Percentiles rank a stretch among this genome's conserved stretches.
Conservation (phyloP, 192 early-diverging fungal genomes). For the Chytriomyces sp. region DNA sequence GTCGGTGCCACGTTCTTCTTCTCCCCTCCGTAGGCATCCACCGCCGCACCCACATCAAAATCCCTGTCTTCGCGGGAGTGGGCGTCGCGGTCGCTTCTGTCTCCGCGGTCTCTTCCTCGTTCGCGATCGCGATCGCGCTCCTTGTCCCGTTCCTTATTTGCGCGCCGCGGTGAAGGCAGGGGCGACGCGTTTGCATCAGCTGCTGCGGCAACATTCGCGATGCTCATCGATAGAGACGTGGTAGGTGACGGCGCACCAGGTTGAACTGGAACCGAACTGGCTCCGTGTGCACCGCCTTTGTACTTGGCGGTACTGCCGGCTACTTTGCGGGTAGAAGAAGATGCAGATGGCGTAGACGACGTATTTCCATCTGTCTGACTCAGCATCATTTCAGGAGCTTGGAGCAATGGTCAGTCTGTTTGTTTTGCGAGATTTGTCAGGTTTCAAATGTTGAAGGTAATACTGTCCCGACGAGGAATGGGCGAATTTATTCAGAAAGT, state of each 20-base stretch:
- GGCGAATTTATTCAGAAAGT: too few species aligned
- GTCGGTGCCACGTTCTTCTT: too few species aligned
- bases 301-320: not conserved
- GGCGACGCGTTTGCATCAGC: constrained; percentile 21
- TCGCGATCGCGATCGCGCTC: not conserved
- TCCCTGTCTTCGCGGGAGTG: too few species aligned
- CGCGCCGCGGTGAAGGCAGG: not conserved
- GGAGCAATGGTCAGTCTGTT: too few species aligned
- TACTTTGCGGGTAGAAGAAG: not conserved
- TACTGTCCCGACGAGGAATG: too few species aligned
- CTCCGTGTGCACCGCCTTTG: not conserved
- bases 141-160: not conserved
- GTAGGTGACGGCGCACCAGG: not conserved
- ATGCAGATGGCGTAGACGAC: not conserved
- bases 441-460: too few species aligned
- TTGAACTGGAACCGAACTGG: not conserved
- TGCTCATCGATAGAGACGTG: not conserved
- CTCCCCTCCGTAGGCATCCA: too few species aligned
- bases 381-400: not conserved
- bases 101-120: not conserved
- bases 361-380: not conserved
- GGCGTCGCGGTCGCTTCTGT: constrained; percentile 2
- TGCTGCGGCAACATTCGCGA: not conserved
- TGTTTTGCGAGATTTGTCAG: too few species aligned
- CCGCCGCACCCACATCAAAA: too few species aligned